Evolutionary conservation across 805 yeast species (phyloP), one percentile per base, ranked within the genome.

Genomic region (Torulaspora delbrueckii): DNA sequence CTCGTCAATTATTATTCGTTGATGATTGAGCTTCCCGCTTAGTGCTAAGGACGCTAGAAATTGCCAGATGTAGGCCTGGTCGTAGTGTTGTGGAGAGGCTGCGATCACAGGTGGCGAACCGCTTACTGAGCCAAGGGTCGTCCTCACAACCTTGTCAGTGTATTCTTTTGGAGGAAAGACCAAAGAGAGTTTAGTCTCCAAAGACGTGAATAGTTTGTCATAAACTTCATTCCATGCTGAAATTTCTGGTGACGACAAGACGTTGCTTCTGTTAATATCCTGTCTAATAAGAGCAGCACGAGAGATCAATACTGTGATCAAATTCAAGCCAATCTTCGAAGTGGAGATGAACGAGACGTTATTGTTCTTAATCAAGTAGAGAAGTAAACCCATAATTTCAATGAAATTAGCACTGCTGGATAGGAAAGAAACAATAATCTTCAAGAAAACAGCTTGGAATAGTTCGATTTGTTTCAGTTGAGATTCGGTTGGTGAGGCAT

Each of bases 51-150:
- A 84, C 18, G 99, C 99, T 66, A 91, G 77, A 62, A 91, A 90
- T 70, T 91, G 97, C 99, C 99, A 91, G 41, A 88, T 88, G 60
- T 90, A 89, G 30, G 89, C 78, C 53, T 82, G 89, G 58, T 84
- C 91, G 44, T 68, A 73, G 30, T 54, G 55, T 28, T 47, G 47
- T 14, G 47, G 39, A 43, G 71, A 71, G 32, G 64, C 63, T 33
- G 68, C 30, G n/a, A 46, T 41, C 8, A 70, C 48, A 5, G 53
- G 40, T n/a, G 45, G 34, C 8, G 48, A 37, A 19, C 49, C 45
- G 30, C 46, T 38, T 4, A 50, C 42, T 34, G 50, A 45, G 22
- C 49, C 47, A 8, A 39, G 35, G 18, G 37, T 38, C 3, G 47
- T 39, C 8, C 40, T 34, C 2, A 57, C 47, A 9, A 61, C 52